Evolutionary conservation across 2,329 filamentous ascomycete genomes (phyloP), one percentile per base, ranked within the genome.

Genomic region (Aplosporella prunicola): DNA sequence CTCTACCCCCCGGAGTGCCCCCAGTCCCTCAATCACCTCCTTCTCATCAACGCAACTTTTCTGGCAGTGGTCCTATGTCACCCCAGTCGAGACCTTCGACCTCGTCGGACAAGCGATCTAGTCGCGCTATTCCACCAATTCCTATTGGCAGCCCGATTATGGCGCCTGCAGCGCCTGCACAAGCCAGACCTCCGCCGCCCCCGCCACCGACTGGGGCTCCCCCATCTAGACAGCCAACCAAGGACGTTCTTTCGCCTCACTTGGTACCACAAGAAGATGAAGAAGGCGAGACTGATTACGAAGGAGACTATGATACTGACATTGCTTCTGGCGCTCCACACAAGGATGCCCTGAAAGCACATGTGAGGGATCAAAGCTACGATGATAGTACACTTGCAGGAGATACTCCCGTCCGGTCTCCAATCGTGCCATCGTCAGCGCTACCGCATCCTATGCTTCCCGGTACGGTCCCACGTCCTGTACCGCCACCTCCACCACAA

Each of bases 251-350:
- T 3, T 42, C 51, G 11, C 51, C 45, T 33, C 52, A 47, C 15
- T 31, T 38, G n/a, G 41, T 43, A 10, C 25, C 44, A 2, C 63
- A 72, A 26, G 79, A 80, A 10, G 79, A 77, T 17, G 80, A 82
- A 42, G 85, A 82, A 42, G 87, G 93, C 51, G 73, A 86, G 22
- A 93, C 86, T 0, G 89, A 95, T 53, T 96, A 96, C 53, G 91
- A 98, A 55, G 91, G 89, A 5, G 91, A 96, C 54, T 96, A 96
- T 56, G 91, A 96, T 50, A 96, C 91, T 5, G 91, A 96, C 56
- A 96, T 96, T 54, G 88, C 82, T 2, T 85, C 88, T n/a, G 81
- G 85, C 8, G 86, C 77, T n/a, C 85, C 83, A 39, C 86, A 94
- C 60, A 95, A 93, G 61, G 89, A 94, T 62, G 88, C 89, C 1